Evolutionary conservation across 805 yeast species (phyloP), one percentile per base, ranked within the genome.

Genomic region (Teunomyces stri): DNA sequence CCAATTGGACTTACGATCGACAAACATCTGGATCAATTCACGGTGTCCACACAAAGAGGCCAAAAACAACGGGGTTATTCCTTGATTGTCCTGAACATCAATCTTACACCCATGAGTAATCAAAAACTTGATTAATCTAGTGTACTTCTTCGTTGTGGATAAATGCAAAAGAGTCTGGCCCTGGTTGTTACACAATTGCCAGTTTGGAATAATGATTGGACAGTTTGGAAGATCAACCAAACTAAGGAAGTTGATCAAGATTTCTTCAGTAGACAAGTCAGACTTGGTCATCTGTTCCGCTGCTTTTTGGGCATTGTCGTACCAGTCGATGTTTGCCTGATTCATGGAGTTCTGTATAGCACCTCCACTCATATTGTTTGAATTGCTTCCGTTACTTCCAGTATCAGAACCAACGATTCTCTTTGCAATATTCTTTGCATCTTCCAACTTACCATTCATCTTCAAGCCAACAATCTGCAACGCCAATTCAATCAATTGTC

Each of bases 361-460:
- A n/a, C 48, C 38, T 15, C 46, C 25, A 21, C 16, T 20, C 29
- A 37, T 22, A 7, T 37, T 39, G 31, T 44, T 27, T 28, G 35
- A 55, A 30, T 72, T 52, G 20, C 57, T 59, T 54, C 76, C 82
- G 52, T 75, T 75, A 7, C 60, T 61, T 16, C 42, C 42, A 12
- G 38, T 55, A 45, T 70, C 82, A 44, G 81, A 77, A 10, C 94
- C 95, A 45, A 92, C 90, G 54, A 94, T 89, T 53, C 96, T 76
- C 64, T 86, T 85, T 1, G 98, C 98, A 57, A 94, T 88, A 60
- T 89, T 90, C 55, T 88, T 82, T 1, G 98, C 97, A 66, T 92
- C 97, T 61, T 94, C 98, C 48, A 94, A 72, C 59, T 85, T 85
- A 49, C 98, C 99, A 61, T 89, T 91, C 97, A 92, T 90, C 69